Evolutionary conservation across 331 rosid genomes (phyloP).

Genomic region (Stylosanthes scabra): DNA sequence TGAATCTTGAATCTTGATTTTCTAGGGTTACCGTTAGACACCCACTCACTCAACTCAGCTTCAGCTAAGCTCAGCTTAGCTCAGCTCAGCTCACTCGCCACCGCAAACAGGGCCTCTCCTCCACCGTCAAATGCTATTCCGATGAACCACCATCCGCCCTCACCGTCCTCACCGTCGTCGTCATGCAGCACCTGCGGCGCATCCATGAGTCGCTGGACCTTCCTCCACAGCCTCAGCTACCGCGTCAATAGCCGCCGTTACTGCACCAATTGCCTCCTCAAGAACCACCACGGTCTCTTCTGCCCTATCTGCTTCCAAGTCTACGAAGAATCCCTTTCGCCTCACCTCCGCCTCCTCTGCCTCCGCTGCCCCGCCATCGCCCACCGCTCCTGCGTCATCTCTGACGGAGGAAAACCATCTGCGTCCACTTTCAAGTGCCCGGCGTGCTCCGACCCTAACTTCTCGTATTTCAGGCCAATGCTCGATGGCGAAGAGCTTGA

Average conservation of each 20-base stretch:
- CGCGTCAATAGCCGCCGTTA: slow-evolving; percentile 43
- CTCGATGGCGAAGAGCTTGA: slow-evolving; percentile 20
- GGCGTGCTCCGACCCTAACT: slow-evolving; percentile 52
- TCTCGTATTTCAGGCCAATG: slow-evolving; percentile 45
- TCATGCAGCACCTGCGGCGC: slow-evolving; percentile 46
- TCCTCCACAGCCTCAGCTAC: slow-evolving; percentile 58
- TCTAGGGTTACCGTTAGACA: background rate
- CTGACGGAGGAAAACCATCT: background rate
- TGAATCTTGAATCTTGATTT: background rate
- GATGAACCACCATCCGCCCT: slow-evolving; percentile 41
- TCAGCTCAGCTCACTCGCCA: slow-evolving; percentile 1
- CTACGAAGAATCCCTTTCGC: slow-evolving; percentile 50
- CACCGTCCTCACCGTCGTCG: slow-evolving; percentile 1
- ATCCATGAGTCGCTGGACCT: slow-evolving; percentile 28
- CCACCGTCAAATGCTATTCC: slow-evolving; percentile 48
- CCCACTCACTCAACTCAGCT: background rate
- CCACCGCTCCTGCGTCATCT: slow-evolving; percentile 57
- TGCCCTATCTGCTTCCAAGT: slow-evolving; percentile 80
- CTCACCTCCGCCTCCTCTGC: slow-evolving; percentile 69
- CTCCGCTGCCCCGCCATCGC: slow-evolving; percentile 70
- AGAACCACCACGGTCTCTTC: slow-evolving; percentile 59
- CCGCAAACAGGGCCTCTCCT: slow-evolving; percentile 8
- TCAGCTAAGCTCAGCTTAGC: background rate
- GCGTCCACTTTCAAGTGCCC: slow-evolving; percentile 41
- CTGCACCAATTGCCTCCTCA: slow-evolving; percentile 83